Conservation (phyloP, 768 basidiomycete species). For the Neoboletus magnificus region DNA sequence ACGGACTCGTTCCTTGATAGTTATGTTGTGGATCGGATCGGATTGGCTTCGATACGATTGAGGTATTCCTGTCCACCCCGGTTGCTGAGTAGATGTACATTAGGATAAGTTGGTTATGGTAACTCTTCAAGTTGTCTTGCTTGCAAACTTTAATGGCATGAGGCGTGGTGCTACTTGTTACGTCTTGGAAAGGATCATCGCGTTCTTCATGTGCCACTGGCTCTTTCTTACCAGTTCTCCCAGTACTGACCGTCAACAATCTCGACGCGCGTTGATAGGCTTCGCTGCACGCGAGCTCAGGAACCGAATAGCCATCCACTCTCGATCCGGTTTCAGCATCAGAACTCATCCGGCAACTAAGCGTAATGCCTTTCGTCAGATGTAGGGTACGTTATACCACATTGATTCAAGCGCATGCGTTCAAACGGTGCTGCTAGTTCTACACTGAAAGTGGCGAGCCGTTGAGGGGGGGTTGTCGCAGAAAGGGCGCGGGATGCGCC, state of each 20-base stretch:
- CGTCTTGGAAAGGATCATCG: not conserved
- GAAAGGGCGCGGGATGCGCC: slow-evolving; percentile 17
- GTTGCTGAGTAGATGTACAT: slow-evolving; percentile 14
- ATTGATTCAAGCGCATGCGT: slow-evolving; percentile 1
- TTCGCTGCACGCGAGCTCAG: not conserved
- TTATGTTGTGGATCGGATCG: slow-evolving; percentile 8
- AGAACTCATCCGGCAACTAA: not conserved
- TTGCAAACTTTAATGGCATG: not conserved
- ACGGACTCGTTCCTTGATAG: slow-evolving; percentile 17
- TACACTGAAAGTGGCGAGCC: slow-evolving; percentile 33
- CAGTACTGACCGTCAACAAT: not conserved
- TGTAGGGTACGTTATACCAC: slow-evolving; percentile 23
- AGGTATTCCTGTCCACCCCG: not conserved
- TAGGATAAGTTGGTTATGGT: not conserved
- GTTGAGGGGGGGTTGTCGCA: slow-evolving; percentile 25
- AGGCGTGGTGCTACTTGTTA: not conserved
- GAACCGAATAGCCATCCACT: not conserved
- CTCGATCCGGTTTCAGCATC: not conserved
- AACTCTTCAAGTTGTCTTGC: not conserved
- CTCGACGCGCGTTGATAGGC: slow-evolving; percentile 2
- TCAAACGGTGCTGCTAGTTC: slow-evolving; percentile 15
- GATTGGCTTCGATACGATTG: not conserved
- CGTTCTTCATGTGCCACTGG: not conserved
- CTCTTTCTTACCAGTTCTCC: not conserved
- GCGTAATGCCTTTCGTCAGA: slow-evolving; percentile 21